These are phyloP conservation scores for Debaryomyces sp. DNA, from an alignment of 1,139 yeast species.

Conservation along the genomic window DNA sequence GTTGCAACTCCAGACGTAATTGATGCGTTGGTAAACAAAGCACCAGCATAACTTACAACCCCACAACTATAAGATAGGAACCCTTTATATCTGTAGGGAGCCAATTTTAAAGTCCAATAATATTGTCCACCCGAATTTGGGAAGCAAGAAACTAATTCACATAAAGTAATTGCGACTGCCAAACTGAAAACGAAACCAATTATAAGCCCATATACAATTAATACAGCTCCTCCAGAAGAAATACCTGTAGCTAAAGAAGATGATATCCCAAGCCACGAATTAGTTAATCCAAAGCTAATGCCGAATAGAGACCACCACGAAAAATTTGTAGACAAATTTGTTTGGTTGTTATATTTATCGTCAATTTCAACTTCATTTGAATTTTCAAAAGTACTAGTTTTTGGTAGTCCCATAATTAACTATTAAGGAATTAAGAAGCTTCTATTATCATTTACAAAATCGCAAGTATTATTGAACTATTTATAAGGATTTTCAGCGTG, in stretches of 20 bases:
- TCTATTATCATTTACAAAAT: neutral
- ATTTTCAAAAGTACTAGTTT: neutral
- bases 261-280: conserved; percentile 57
- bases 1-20: conserved; percentile 10
- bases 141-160: conserved; percentile 20
- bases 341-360: neutral
- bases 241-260: conserved; percentile 53
- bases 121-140: conserved; percentile 24
- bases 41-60: conserved; percentile 10
- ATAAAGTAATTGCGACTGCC: conserved; percentile 14
- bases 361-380: neutral
- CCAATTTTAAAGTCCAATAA: conserved; percentile 19
- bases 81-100: conserved; percentile 9
- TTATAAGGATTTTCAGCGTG: neutral
- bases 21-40: conserved; percentile 13
- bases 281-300: conserved; percentile 54
- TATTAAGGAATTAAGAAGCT: too few relatives aligned
- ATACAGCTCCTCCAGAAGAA: conserved; percentile 52
- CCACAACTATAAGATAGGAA: conserved; percentile 12
- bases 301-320: conserved; percentile 31
- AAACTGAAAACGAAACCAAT: conserved; percentile 20
- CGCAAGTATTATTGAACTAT: neutral
- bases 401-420: neutral
- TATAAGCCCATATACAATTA: conserved; percentile 49
- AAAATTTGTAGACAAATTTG: conserved; percentile 3